Base-by-base conservation (phyloP, 345 rosid species). In the Noccaea bulbosa region DNA sequence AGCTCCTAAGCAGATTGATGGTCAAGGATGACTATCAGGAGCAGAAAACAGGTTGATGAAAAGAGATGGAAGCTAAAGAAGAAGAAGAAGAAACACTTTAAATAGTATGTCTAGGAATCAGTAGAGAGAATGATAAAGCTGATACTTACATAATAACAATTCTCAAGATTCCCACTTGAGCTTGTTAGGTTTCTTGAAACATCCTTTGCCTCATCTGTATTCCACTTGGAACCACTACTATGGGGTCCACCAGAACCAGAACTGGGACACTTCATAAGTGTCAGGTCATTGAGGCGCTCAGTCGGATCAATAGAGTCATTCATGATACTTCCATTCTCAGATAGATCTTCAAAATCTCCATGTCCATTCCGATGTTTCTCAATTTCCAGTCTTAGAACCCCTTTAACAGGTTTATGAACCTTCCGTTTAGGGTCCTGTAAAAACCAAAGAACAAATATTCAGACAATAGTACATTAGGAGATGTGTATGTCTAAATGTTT, bases 361-460 rank as follows among this genome's bases (percentile, higher is more conserved):
- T 73, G 85, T 58, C 78, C 80, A 43, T 86, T 82, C 77, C 82
- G 91, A 67, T 91, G 95, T 82, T 91, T 93, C 86, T 91, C 99
- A 78, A 94, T 94, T 85, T 89, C 96, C 73, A 94, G 83, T 76
- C 86, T 82, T 56, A 94, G 81, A 81, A 89, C 74, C 62, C 98
- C 99, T 81, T 85, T 88, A 45, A 94, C 99, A 46, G 96, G 98
- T 75, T 91, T 94, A 75, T 94, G 97, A 78, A 87, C 92, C 81
- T 91, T 91, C 65, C 85, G 85, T 72, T 88, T 94, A 30, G 96
- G 93, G 81, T 94, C 99, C 99, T 94, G 74, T 54, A 54, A 72
- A 1, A 73, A 57, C 55, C 66, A 76, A 47, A 64, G 7, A 50
- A 56, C 8, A 70, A 10, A 20, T 34, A 20, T 58, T 63, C 38